phyloP scores from a whole-genome alignment of 2,329 filamentous ascomycete species.

The Xylaria sp. region DNA sequence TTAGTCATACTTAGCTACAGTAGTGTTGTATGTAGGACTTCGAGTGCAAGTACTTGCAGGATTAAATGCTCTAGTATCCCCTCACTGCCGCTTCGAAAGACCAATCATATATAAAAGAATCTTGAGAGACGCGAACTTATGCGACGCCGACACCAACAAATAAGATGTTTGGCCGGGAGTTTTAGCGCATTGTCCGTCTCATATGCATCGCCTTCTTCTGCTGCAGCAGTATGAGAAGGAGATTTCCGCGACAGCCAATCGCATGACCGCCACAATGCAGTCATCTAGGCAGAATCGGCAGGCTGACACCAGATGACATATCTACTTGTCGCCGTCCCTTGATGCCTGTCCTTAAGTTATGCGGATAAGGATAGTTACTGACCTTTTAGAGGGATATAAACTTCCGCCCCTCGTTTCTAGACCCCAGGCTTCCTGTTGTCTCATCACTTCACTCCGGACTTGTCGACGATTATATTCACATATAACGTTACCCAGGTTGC shows the following conservation, averaged over 20 bases:
- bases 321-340: neutral
- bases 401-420: neutral
- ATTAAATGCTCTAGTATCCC: neutral
- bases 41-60: neutral
- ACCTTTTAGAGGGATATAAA: slow-evolving; percentile 16
- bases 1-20: neutral
- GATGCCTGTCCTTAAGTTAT: slow-evolving; percentile 4
- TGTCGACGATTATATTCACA: neutral
- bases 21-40: neutral
- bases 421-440: neutral
- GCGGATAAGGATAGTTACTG: neutral
- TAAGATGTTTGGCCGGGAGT: neutral
- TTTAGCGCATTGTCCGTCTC: neutral
- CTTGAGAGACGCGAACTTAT: neutral
- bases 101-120: slow-evolving; percentile 3
- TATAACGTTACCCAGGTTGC: neutral
- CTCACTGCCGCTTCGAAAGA: slow-evolving; percentile 1
- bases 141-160: neutral
- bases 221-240: neutral
- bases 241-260: slow-evolving; percentile 24
- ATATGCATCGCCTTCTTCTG: slow-evolving; percentile 7
- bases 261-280: slow-evolving; percentile 13
- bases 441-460: neutral
- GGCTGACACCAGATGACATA: slow-evolving; percentile 14
- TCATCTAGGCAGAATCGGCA: slow-evolving; percentile 29